Evolutionary conservation across 2,329 filamentous ascomycete genomes (phyloP).

Genomic region (Nothopassalora personata): DNA sequence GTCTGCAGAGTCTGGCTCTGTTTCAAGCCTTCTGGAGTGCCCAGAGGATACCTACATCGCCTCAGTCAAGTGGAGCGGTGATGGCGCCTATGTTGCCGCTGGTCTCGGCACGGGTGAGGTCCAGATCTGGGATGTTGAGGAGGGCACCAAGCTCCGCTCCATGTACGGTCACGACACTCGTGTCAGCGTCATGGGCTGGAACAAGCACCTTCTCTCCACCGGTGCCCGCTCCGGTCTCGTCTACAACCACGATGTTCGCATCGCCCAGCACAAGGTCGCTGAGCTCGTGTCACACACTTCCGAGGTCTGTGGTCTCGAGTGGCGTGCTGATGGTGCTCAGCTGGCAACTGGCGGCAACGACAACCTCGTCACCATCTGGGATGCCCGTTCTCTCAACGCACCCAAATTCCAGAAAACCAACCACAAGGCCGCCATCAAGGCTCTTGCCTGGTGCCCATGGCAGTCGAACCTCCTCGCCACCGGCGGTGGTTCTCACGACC

Average conservation of each 20-base stretch:
- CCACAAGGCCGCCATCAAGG: slow-evolving; percentile 98
- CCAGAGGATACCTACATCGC: slow-evolving; percentile 89
- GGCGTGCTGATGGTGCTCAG: slow-evolving; percentile 93
- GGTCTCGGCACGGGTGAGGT: slow-evolving; percentile 93
- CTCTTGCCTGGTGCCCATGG: slow-evolving; percentile 98
- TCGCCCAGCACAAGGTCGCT: slow-evolving; percentile 95
- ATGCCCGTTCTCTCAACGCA: slow-evolving; percentile 83
- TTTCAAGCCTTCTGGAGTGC: slow-evolving; percentile 84
- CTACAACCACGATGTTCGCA: slow-evolving; percentile 97
- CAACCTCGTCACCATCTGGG: slow-evolving; percentile 99
- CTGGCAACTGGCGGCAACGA: slow-evolving; percentile 97
- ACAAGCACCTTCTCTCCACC: slow-evolving; percentile 94
- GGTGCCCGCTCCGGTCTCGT: slow-evolving; percentile 91
- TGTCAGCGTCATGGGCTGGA: slow-evolving; percentile 98
- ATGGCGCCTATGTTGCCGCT: slow-evolving; percentile 93
- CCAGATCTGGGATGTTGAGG: slow-evolving; percentile 98
- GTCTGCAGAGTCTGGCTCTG: slow-evolving; percentile 89
- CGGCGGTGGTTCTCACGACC: slow-evolving; percentile 91
- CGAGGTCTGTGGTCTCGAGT: slow-evolving; percentile 96
- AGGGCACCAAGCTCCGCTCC: slow-evolving; percentile 90
- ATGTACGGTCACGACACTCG: slow-evolving; percentile 98
- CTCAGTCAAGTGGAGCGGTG: slow-evolving; percentile 97
- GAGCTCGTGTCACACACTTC: slow-evolving; percentile 96
- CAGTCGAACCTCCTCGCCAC: slow-evolving; percentile 95
- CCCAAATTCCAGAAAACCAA: slow-evolving; percentile 99